Evolutionary conservation across 2,329 filamentous ascomycete species (phyloP).

Genomic region (Microdochium trichocladiopsis): DNA sequence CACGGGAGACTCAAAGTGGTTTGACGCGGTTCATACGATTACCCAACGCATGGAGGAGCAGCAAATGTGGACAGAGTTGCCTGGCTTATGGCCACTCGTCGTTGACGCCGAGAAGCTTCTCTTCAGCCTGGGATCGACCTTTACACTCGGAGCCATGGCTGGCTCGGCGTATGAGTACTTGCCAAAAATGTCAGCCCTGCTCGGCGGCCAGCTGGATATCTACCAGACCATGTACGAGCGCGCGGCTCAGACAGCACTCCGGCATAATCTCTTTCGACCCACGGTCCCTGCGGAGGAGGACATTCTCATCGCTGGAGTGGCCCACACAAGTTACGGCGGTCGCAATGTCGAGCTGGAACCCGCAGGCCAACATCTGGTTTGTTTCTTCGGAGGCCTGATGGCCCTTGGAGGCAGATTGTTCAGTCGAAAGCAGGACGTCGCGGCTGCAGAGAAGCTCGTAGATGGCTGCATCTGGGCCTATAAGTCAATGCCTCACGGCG

Average conservation of each 20-base stretch:
- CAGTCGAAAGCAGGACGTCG: constrained; percentile 42
- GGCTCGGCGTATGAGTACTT: constrained; percentile 49
- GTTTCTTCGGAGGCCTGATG: constrained; percentile 66
- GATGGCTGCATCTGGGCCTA: constrained; percentile 60
- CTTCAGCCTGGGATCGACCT: constrained; percentile 22
- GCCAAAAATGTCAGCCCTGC: constrained; percentile 56
- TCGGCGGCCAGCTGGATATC: constrained; percentile 44
- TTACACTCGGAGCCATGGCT: constrained; percentile 27
- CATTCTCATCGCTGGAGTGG: constrained; percentile 54
- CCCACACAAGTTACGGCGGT: constrained; percentile 20
- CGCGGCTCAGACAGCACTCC: constrained; percentile 50
- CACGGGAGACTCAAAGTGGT: constrained; percentile 68
- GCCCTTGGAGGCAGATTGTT: constrained; percentile 60
- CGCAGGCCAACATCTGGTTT: constrained; percentile 53
- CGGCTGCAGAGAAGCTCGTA: constrained; percentile 49
- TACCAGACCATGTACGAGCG: constrained; percentile 30
- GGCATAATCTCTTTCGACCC: constrained; percentile 59
- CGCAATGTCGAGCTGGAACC: constrained; percentile 17
- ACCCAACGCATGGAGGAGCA: constrained; percentile 58
- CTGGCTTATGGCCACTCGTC: constrained; percentile 65
- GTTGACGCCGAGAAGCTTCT: constrained; percentile 52
- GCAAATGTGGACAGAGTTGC: constrained; percentile 60
- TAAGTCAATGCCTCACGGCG: constrained; percentile 44
- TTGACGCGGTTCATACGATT: constrained; percentile 61
- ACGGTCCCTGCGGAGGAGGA: constrained; percentile 50